A percentile compares a stretch with the other conserved stretches of the same genome.
Evolutionary conservation across 495 filamentous ascomycete genomes (phyloP).

Genomic region (Parathielavia hyrcaniae): DNA sequence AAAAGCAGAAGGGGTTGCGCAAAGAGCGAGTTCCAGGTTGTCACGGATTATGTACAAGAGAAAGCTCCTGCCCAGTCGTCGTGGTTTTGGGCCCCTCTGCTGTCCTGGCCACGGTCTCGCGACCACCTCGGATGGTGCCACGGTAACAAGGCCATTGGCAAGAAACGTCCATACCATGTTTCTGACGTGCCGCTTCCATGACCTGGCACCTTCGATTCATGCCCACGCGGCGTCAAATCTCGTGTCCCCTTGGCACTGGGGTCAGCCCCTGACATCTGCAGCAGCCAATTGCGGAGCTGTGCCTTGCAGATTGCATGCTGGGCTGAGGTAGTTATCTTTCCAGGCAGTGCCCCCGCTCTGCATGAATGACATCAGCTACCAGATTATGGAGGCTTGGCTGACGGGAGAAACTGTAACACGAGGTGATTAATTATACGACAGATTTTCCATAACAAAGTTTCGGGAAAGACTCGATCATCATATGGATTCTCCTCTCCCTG

Average conservation of each 20-base stretch:
- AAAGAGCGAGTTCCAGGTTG: not conserved
- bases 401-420: no score
- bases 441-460: no score
- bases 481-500: no score
- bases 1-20: not conserved
- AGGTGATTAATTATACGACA: no score
- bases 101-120: not conserved
- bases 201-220: not conserved
- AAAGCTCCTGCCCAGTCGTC: slow-evolving; percentile 3
- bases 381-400: no score
- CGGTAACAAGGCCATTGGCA: slow-evolving; percentile 15
- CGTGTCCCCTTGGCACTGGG: not conserved
- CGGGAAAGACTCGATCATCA: no score
- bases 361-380: no score
- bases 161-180: slow-evolving; percentile 19
- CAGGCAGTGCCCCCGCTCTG: not conserved
- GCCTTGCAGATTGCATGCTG: slow-evolving; percentile 9
- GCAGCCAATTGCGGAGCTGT: slow-evolving; percentile 11
- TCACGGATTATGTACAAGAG: not conserved
- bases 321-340: not conserved
- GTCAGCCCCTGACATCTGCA: slow-evolving; percentile 12
- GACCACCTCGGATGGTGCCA: slow-evolving; percentile 16
- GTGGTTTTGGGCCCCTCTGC: not conserved
- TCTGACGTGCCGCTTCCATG: slow-evolving; percentile 13
- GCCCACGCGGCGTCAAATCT: not conserved